These are phyloP conservation scores for Agapanthus africanus DNA, from an alignment of 106 monocot genomes.

Conservation along the genomic window DNA sequence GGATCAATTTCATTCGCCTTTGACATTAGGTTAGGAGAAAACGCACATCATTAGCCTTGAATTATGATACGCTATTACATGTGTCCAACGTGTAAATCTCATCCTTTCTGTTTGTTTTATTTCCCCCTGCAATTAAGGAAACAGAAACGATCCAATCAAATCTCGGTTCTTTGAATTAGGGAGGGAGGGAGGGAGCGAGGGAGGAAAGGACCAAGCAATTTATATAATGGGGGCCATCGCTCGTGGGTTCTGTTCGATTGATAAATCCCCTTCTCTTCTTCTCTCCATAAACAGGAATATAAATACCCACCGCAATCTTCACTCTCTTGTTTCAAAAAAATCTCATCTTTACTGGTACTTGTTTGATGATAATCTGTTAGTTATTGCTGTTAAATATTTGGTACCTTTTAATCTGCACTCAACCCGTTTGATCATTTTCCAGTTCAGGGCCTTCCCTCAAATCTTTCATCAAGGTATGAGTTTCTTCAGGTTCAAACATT, in stretches of 20 bases:
- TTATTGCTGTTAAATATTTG: background rate
- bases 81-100: background rate
- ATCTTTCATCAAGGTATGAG: background rate
- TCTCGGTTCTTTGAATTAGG: background rate
- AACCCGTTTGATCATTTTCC: background rate
- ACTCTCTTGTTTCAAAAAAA: background rate
- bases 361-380: too few species aligned
- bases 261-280: background rate
- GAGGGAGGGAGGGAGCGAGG: background rate
- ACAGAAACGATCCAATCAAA: background rate
- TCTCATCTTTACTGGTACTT: background rate
- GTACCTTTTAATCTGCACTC: background rate
- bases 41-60: too few species aligned
- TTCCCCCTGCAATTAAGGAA: background rate
- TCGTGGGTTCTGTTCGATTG: background rate
- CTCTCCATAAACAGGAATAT: background rate
- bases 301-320: background rate
- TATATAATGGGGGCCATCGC: background rate
- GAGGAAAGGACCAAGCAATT: too few species aligned
- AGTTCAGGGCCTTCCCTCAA: background rate
- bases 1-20: too few species aligned
- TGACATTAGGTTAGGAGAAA: too few species aligned
- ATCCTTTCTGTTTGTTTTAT: background rate
- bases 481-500: background rate
- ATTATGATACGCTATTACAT: background rate